Evolutionary conservation across 2,329 filamentous ascomycete genomes (phyloP), one percentile per base, ranked within the genome.

Genomic region (Capronia americana): DNA sequence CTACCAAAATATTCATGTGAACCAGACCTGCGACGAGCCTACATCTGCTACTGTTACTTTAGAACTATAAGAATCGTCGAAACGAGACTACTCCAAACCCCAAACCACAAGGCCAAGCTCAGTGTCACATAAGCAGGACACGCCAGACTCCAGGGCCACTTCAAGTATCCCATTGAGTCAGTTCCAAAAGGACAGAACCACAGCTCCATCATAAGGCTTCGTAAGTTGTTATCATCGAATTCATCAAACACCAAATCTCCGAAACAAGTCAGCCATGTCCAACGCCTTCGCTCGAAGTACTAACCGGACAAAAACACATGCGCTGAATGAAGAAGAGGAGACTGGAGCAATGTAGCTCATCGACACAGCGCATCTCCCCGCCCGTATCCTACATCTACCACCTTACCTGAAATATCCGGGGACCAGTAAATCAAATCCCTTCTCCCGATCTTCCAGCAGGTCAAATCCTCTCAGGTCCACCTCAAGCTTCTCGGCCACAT

Each of bases 401-500:
- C 48, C 48, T 56, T 28, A 64, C 24, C 62, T 48, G 46, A 64
- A 64, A 38, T 64, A 64, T 17, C 55, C 62, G 4, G 62, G 55
- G 8, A 64, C 62, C n/a, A 64, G 46, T 12, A 64, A 23, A 28
- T 64, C 62, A 48, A 64, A 64, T 24, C 55, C 58, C 51, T 63
- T 63, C 61, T 63, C 61, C 8, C 61, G 30, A 14, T 64, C 62
- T 10, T 48, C 55, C 34, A 50, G 28, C 11, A 12, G 10, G 11
- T 60, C 54, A 20, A 59, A 24, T 2, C 55, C 55, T 32, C 62
- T 48, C 23, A 64, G 54, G 26, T 64, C 55, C 10, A 64, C 62
- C 41, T 48, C 55, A 34, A 64, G 38, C 26, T 51, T 51, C 20
- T 59, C 55, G 3, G 62, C 62, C 32, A 64, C 58, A 17, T 64